Conservation (phyloP, 2,329 filamentous ascomycete species). For the Calonectria pseudoreteaudii region DNA sequence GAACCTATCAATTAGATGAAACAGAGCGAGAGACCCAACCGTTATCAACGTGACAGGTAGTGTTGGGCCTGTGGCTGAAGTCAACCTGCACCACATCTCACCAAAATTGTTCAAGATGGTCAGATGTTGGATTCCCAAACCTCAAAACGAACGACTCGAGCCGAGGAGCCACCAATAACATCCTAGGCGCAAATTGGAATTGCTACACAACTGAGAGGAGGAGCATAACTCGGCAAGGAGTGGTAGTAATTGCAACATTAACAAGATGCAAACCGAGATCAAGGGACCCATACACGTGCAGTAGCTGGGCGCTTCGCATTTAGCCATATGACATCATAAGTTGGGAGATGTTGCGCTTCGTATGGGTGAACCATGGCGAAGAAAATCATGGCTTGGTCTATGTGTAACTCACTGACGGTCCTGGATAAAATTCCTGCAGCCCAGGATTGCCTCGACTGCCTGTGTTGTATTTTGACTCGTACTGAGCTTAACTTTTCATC, state of each 20-base stretch:
- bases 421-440: not conserved
- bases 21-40: not conserved
- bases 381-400: not conserved
- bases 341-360: not conserved
- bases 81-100: not conserved
- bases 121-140: not conserved
- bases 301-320: not conserved
- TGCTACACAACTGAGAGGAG: too few relatives aligned
- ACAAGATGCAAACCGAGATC: not conserved
- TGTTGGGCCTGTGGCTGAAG: not conserved
- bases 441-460: not conserved
- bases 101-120: not conserved
- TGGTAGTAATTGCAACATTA: not conserved
- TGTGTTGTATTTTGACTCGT: not conserved
- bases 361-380: not conserved
- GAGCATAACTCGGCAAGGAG: not conserved
- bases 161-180: not conserved
- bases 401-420: not conserved
- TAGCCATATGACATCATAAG: not conserved
- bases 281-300: not conserved
- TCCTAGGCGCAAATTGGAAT: not conserved
- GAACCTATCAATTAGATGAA: not conserved
- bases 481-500: not conserved
- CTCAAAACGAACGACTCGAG: not conserved
- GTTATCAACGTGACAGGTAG: not conserved